Evolutionary conservation across 2,329 filamentous ascomycete genomes (phyloP).

Genomic region (Harringtonia lauricola): DNA sequence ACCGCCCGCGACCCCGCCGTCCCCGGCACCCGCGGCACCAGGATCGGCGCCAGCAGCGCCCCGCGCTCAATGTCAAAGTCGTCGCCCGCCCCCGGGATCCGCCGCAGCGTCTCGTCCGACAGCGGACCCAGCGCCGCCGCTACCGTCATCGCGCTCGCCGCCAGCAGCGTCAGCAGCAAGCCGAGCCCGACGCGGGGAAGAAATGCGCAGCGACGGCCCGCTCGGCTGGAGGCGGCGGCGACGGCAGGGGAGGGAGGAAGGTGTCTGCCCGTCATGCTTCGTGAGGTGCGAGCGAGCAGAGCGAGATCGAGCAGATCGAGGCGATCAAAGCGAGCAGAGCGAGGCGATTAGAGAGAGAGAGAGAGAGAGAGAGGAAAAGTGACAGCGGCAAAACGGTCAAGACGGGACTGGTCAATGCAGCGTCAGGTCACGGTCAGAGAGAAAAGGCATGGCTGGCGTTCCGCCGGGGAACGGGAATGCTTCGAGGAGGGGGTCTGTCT

Average conservation of each 20-base stretch:
- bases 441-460: not conserved
- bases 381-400: not conserved
- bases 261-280: not conserved
- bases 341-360: not conserved
- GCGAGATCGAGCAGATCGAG: too few relatives aligned
- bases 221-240: not conserved
- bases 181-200: not conserved
- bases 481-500: too few relatives aligned
- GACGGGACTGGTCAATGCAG: not conserved
- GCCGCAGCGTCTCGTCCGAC: constrained; percentile 62
- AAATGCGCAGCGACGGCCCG: not conserved
- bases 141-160: constrained; percentile 11
- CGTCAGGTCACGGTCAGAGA: not conserved
- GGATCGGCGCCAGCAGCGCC: constrained; percentile 70
- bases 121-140: constrained; percentile 39
- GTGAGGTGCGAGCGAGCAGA: too few relatives aligned
- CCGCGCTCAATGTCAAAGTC: constrained; percentile 74
- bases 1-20: constrained; percentile 63
- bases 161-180: constrained; percentile 9
- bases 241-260: not conserved
- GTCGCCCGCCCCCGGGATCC: constrained; percentile 58
- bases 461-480: not conserved
- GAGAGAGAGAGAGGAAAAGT: not conserved
- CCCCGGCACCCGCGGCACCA: constrained; percentile 80
- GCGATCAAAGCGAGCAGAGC: not conserved